These are phyloP conservation scores for Phaeotremella fagi DNA, from an alignment of 768 basidiomycete species.

Conservation along the genomic window DNA sequence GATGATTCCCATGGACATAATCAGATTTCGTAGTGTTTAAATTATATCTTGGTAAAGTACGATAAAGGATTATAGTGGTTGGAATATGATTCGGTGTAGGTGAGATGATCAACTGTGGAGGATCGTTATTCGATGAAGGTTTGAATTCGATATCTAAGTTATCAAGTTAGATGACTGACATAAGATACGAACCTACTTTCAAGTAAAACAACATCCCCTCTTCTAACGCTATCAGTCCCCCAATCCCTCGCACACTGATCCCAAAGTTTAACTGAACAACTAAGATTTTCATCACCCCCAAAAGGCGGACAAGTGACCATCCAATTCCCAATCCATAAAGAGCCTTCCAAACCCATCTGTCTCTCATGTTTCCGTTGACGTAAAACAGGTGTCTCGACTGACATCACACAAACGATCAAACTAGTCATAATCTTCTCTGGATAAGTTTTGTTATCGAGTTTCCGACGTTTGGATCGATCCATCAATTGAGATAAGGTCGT, in stretches of 20 bases:
- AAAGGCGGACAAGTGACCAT: conserved; percentile 15
- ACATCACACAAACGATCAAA: conserved; percentile 31
- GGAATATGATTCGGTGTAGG: conserved; percentile 10
- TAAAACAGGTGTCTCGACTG: conserved; percentile 19
- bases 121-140: conserved; percentile 19
- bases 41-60: conserved; percentile 29
- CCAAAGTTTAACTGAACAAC: conserved; percentile 33
- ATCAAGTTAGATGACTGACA: neutral
- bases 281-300: conserved; percentile 6
- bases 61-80: conserved; percentile 28
- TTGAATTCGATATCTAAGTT: conserved; percentile 26
- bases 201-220: conserved; percentile 36
- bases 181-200: conserved; percentile 26
- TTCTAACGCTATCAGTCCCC: conserved; percentile 22
- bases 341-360: conserved; percentile 17
- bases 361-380: conserved; percentile 29
- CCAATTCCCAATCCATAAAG: conserved; percentile 33
- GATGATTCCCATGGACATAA: conserved; percentile 6
- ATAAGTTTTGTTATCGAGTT: too few species aligned
- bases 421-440: conserved; percentile 8
- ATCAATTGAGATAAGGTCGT: conserved; percentile 8
- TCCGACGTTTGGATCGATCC: neutral
- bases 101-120: conserved; percentile 21
- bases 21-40: conserved; percentile 5
- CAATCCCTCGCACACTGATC: conserved; percentile 29